Base-by-base conservation (phyloP, 768 basidiomycete species). In the Mycena epipterygia region DNA sequence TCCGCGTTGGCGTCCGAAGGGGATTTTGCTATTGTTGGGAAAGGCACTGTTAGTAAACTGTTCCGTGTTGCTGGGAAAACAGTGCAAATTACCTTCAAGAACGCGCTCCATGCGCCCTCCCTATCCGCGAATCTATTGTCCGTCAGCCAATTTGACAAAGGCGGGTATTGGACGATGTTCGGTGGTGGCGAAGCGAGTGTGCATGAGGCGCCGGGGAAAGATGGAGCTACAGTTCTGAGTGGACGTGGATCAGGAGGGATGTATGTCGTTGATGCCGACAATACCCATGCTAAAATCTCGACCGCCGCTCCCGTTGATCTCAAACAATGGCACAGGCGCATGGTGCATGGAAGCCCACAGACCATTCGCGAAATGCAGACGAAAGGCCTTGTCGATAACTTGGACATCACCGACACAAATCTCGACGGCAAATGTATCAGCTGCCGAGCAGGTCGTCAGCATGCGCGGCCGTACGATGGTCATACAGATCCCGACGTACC, bases 101-200 rank as follows among this genome's bases (percentile, higher is more conserved):
- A 78, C 29, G 77, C 77, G 1, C 56, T 80, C 0, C 77, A 80
- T 46, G 75, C 75, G 0, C 80, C 79, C 0, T 75, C 77, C 25
- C 62, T 81, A 21, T 59, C 72, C 1, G 73, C 75, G 6, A 78
- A 81, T 51, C 76, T 81, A 1, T 51, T 80, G 5, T 79, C 78
- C 5, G 52, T 71, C 6, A 67, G 48, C 56, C 55, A 57, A 58
- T 66, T 7, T 30, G 61, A 7, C 78, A 76, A 65, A 13, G 14
- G 68, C 67, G 59, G 62, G 2, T 63, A 17, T 23, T 63, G 23
- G 7, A 14, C 53, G 3, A 33, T 19, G 7, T 66, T 66, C n/a
- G 64, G 64, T 11, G 56, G 64, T 30, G 64, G 64, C 19, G 64
- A 29, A 11, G 52, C 46, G 0, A 27, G 1, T 16, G 21, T 56